phyloP scores from a whole-genome alignment of 345 rosid genomes.

The Gossypium ekmanianum region DNA sequence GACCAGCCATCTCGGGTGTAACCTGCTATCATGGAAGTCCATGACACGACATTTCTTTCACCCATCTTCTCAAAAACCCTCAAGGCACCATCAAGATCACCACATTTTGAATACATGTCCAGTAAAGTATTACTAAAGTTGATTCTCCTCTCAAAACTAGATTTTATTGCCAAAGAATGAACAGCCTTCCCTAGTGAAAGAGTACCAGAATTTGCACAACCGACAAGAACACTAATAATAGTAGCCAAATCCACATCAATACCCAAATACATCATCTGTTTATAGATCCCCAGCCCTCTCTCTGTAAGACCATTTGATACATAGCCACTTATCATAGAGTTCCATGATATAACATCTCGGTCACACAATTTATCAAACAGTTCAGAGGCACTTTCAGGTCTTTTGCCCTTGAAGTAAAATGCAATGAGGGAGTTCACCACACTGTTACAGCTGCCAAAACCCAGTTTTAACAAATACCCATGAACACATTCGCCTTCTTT shows the following conservation, averaged over 20 bases:
- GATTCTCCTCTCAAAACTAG: conserved; percentile 28
- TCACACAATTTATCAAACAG: conserved; percentile 64
- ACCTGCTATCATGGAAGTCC: conserved; percentile 74
- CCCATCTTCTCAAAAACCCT: conserved; percentile 48
- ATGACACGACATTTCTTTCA: conserved; percentile 57
- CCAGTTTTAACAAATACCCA: conserved; percentile 47
- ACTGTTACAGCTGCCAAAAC: conserved; percentile 33
- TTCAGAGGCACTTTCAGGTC: conserved; percentile 42
- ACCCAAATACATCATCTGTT: conserved; percentile 41
- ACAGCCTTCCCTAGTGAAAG: conserved; percentile 41
- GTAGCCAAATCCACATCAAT: conserved; percentile 47
- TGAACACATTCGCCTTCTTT: conserved; percentile 55
- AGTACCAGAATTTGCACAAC: conserved; percentile 39
- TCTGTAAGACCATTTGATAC: conserved; percentile 36
- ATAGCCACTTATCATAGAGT: conserved; percentile 56
- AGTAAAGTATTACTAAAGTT: conserved; percentile 49
- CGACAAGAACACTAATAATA: conserved; percentile 43
- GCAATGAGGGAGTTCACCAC: conserved; percentile 55
- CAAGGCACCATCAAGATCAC: conserved; percentile 41
- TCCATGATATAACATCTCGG: conserved; percentile 67
- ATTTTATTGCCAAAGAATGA: conserved; percentile 51
- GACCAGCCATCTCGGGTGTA: conserved; percentile 53
- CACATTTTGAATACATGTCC: conserved; percentile 67
- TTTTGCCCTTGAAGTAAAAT: conserved; percentile 43
- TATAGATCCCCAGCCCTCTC: conserved; percentile 39